A percentile compares a stretch with the other conserved stretches of the same genome.
These are phyloP conservation scores for Przewalskia tangutica DNA, from an alignment of 257 asterid species.

Conservation along the genomic window DNA sequence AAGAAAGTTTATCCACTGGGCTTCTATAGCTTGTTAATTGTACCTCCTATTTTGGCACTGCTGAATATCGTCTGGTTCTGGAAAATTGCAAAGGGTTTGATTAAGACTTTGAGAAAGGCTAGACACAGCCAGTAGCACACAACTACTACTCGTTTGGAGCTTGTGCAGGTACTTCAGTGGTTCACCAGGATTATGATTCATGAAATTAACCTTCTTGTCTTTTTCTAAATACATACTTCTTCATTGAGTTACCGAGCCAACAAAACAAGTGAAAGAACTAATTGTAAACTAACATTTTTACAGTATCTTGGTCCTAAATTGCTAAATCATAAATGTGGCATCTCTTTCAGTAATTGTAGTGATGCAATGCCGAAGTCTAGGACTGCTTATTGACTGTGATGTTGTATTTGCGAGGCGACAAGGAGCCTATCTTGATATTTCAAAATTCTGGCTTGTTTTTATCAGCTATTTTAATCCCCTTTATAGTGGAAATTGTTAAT, in stretches of 20 bases:
- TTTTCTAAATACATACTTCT: too few species aligned
- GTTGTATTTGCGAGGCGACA: background rate
- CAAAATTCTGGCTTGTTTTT: background rate
- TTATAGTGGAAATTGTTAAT: background rate
- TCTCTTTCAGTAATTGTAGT: background rate
- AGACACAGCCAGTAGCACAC: conserved; percentile 31
- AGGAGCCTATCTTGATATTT: background rate
- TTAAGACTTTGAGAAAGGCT: conserved; percentile 61
- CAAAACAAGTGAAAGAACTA: background rate
- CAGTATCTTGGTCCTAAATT: background rate
- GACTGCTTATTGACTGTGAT: background rate
- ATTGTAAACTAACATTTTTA: background rate
- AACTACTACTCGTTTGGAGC: background rate
- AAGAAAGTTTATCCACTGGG: conserved; percentile 54
- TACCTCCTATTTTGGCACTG: conserved; percentile 48
- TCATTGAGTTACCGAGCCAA: background rate
- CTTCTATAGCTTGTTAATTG: conserved; percentile 51
- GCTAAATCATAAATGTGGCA: background rate
- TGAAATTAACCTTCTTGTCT: background rate
- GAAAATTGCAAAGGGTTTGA: conserved; percentile 72
- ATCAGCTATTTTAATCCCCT: background rate
- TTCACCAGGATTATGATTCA: background rate
- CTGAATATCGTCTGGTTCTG: conserved; percentile 79
- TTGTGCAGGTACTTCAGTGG: background rate
- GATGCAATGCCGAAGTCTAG: background rate